Evolutionary conservation across 768 basidiomycete species (phyloP), one percentile per base, ranked within the genome.

Genomic region (Calocera cornea): DNA sequence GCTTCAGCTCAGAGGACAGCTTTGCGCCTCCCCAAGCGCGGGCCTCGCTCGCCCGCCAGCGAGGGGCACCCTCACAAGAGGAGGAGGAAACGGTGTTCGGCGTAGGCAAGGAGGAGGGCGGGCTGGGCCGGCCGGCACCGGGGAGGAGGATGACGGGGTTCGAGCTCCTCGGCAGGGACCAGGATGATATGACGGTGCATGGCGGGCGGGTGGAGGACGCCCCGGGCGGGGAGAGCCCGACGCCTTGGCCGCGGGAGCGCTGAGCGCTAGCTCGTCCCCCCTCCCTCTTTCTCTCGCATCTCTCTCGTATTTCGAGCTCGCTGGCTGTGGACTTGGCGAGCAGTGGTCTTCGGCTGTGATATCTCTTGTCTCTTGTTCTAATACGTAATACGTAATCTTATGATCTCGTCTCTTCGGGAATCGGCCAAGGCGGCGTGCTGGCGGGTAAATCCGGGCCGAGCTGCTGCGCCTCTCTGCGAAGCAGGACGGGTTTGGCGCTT

Each of bases 11-110:
- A 11, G 54, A 60, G 27, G 54, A 60, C 54, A 60, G 54, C 31
- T 60, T 60, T 33, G 54, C 54, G 11, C 54, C 54, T 7, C 54
- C 31, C 31, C 14, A 17, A 86, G 27, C 36, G 89, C 83, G 67
- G 81, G 85, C 81, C 87, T 86, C 75, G 84, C 85, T 16, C 81
- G 88, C 65, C 82, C 86, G 0, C 84, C 86, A 87, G 5, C 89
- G 88, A 79, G 19, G 80, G 79, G 31, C 71, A n/a, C n/a, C n/a
- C n/a, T n/a, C n/a, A n/a, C n/a, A 69, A 17, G 74, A 73, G 22
- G 76, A 73, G 64, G 83, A 82, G 65, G 81, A 83, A 71, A 82
- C 83, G 41, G 81, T 79, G 68, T 76, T 75, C 67, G 77, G 74
- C 64, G 77, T 40, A 72, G 70, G 14, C 70, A 22, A 29, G 77